Base-by-base conservation (phyloP, 495 filamentous ascomycete genomes). In the Neurospora pannonica region DNA sequence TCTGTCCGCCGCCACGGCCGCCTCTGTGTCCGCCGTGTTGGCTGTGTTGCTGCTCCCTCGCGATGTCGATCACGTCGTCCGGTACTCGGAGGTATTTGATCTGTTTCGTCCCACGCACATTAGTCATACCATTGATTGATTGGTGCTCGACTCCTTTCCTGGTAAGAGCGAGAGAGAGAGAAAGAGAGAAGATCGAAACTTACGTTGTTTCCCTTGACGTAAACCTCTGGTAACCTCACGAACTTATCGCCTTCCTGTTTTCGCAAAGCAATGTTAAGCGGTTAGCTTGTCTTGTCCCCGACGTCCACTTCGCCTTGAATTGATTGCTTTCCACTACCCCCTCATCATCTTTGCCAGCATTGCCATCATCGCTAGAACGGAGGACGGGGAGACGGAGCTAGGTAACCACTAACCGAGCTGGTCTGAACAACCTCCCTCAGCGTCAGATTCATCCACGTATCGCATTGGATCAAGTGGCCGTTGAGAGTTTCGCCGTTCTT, bases 381-480 rank as follows among this genome's bases (percentile, higher is more conserved):
- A 40, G 19, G 3, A 46, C 40, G 40, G 40, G 9, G 40, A 31
- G 31, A 31, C 31, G 31, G 31, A 31, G 40, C 0, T 28, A 28
- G 60, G 54, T 4, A 43, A 13, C 37, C 38, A 75, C 84, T 37
- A 78, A 90, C 89, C 36, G 95, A 89, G 78, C 92, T 97, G 8
- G 96, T 99, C 84, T 98, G 95, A n/a, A 98, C 93, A 10, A 99
- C 97, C 79, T 98, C 96, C 80, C 95, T 95, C 80, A 99, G 84
- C 24, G 95, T 98, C 70, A 99, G 83, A 83, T 99, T 99, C 96
- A 99, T 99, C 94, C 94, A 99, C 43, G 94, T 98, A 83, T 99
- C 96, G 88, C 94, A 98, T 81, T 90, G 94, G 81, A 97, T 91
- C 72, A 99, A 87, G 80, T 97, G 94, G 76, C 96, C 96, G 84